Evolutionary conservation across 164 flowering plant genomes (phyloP).

Genomic region (Piper betle): DNA sequence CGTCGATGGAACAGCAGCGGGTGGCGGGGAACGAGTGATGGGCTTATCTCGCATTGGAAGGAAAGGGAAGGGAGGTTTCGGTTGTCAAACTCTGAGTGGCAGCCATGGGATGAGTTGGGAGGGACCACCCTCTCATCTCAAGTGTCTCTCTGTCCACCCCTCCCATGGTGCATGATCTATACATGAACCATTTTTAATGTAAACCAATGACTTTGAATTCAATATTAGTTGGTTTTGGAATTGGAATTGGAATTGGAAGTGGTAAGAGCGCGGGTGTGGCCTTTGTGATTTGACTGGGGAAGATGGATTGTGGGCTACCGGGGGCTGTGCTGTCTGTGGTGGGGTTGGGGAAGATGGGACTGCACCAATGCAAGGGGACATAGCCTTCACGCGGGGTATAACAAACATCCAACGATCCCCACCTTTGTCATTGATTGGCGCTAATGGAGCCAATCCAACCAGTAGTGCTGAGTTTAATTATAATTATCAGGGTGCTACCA

Average conservation of each 20-base stretch:
- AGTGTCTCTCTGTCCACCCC: too few species aligned
- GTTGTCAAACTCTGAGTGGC: background rate
- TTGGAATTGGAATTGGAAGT: background rate
- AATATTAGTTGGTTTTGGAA: background rate
- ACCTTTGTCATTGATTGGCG: background rate
- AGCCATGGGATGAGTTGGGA: background rate
- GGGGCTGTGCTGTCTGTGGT: background rate
- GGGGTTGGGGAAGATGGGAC: background rate
- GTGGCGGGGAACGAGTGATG: too few species aligned
- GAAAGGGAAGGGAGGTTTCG: background rate
- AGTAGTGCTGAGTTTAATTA: too few species aligned
- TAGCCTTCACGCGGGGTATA: background rate
- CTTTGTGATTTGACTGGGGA: background rate
- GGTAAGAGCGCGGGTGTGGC: background rate
- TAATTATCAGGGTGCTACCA: too few species aligned
- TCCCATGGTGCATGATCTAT: too few species aligned
- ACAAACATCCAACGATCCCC: background rate
- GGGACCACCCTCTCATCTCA: too few species aligned
- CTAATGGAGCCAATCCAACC: too few species aligned
- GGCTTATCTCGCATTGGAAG: background rate
- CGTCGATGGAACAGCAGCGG: too few species aligned
- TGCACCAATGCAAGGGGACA: background rate
- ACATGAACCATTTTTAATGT: too few species aligned
- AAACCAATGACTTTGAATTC: background rate
- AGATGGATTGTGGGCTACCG: background rate